Evolutionary conservation across 2,329 filamentous ascomycete species (phyloP).

Genomic region (Trichoderma koningiopsis): DNA sequence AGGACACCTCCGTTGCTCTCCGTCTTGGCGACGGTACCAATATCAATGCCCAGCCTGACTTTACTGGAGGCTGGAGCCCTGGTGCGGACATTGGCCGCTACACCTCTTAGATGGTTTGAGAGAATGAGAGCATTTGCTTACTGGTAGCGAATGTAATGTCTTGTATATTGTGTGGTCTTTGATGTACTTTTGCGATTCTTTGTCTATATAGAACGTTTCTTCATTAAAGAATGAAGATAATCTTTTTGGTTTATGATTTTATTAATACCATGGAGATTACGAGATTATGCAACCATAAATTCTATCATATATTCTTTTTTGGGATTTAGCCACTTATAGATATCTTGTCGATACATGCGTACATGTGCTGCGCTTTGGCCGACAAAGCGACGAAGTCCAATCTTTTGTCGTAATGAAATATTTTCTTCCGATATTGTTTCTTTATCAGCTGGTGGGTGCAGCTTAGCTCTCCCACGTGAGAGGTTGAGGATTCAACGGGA

Average conservation of each 20-base stretch:
- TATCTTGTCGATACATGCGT: background rate
- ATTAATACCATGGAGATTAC: background rate
- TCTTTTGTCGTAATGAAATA: background rate
- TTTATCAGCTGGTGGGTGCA: background rate
- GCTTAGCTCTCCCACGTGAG: background rate
- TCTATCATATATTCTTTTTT: background rate
- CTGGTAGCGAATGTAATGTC: background rate
- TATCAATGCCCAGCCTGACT: slow-evolving; percentile 37
- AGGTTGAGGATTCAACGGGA: too few species aligned
- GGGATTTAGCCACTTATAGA: too few species aligned
- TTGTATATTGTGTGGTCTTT: background rate
- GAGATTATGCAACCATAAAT: background rate
- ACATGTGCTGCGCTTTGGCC: background rate
- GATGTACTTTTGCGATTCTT: background rate
- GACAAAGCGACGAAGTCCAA: background rate
- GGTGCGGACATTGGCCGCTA: slow-evolving; percentile 43
- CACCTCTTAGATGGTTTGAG: slow-evolving; percentile 30
- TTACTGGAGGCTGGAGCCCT: slow-evolving; percentile 41
- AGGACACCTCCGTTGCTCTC: slow-evolving; percentile 41
- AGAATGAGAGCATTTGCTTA: background rate
- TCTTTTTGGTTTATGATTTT: background rate
- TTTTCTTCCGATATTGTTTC: background rate
- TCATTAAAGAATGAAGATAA: background rate
- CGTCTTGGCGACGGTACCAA: slow-evolving; percentile 41
- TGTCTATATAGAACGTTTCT: background rate